These are phyloP conservation scores for Otatea glauca DNA, from an alignment of 176 grass and related monocot species.

Conservation along the genomic window DNA sequence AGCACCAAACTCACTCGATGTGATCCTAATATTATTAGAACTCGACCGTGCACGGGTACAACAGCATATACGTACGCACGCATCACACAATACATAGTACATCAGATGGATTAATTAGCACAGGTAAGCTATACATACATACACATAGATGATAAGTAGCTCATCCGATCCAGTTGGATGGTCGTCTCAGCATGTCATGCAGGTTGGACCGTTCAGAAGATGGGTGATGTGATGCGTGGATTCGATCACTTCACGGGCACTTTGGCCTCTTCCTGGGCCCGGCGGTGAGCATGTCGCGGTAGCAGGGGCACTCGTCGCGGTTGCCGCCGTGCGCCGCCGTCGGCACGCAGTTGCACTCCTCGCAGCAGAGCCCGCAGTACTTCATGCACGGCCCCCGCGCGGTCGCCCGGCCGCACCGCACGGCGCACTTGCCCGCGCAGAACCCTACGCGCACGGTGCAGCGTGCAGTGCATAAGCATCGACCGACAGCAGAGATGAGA, in stretches of 20 bases:
- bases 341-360: slow-evolving; percentile 73
- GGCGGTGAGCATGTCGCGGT: slow-evolving; percentile 61
- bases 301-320: slow-evolving; percentile 69
- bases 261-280: slow-evolving; percentile 46
- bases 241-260: slow-evolving; percentile 33
- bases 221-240: no score
- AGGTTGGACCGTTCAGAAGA: background rate
- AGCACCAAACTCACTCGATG: no score
- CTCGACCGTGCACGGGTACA: no score
- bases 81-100: no score
- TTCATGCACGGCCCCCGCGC: slow-evolving; percentile 46
- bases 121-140: no score
- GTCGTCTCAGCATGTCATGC: no score
- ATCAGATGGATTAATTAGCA: no score
- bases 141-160: no score
- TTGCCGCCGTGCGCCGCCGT: slow-evolving; percentile 23
- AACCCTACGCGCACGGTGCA: slow-evolving; percentile 10
- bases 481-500: background rate
- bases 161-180: no score
- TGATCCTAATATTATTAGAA: no score
- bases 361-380: slow-evolving; percentile 61
- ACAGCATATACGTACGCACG: no score
- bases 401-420: slow-evolving; percentile 36
- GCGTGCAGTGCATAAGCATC: background rate
- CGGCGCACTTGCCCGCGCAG: slow-evolving; percentile 63